Evolutionary conservation across 2,329 filamentous ascomycete species (phyloP), one percentile per base, ranked within the genome.

Genomic region (Pseudogymnoascus sp.): DNA sequence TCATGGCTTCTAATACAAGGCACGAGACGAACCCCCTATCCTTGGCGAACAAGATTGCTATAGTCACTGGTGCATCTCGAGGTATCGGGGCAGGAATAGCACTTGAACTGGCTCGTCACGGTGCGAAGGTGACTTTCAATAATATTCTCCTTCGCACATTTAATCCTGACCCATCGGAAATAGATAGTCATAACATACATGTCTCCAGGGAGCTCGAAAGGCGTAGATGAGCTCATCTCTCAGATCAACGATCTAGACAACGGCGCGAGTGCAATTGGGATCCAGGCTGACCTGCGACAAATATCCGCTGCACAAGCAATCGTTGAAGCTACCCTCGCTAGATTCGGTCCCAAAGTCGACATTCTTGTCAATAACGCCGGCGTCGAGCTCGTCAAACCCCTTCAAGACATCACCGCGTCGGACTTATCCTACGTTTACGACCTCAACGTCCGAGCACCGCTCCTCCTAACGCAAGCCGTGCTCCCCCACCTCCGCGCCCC

Each of bases 381-480:
- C 5, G 43, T 58, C 6, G 65, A 64, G 25, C 11, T 63, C 11
- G 61, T 64, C 28, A 65, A 66, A 25, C 35, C 52, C 3, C 68
- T 82, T 0, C 67, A 65, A 2, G 76, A 79, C 14, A 75, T 81
- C 38, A 80, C 77, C 1, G 64, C 76, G 1, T 77, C 79, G 1
- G 80, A 84, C 69, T 86, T 82, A 68, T 76, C 80, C 18, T 68
- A 72, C 14, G 77, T 85, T n/a, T 86, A 81, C 70, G 73, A 84
- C 65, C 73, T 85, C 66, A 87, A 88, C 69, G 78, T 84, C 2
- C 79, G 81, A 14, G 83, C 79, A 0, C 76, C 80, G 0, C 71
- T 85, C 12, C 73, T 87, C 18, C 75, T 88, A 63, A 78, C 79
- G 1, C 79, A 84, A 66, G 79, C 80, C 0, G 77, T 81, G 0